Evolutionary conservation across 495 filamentous ascomycete species (phyloP).

Genomic region (Aspergillus hancockii): DNA sequence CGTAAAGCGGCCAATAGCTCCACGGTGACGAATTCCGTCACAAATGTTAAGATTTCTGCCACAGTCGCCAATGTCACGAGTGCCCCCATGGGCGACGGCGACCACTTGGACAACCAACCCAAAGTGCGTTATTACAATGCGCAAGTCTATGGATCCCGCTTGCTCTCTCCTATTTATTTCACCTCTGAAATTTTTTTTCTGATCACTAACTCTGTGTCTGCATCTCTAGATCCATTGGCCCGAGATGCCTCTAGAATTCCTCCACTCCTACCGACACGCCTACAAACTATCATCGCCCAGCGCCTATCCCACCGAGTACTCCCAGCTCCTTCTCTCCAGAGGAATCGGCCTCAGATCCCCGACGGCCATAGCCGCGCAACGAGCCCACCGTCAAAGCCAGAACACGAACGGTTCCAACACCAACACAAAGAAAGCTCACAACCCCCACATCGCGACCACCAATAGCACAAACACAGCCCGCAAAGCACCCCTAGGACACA

Average conservation of each 20-base stretch:
- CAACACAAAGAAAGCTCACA: constrained; percentile 12
- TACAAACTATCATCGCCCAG: constrained; percentile 70
- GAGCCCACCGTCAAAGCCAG: constrained; percentile 27
- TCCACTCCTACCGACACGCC: constrained; percentile 78
- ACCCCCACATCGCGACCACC: constrained; percentile 12
- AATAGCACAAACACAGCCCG: constrained; percentile 18
- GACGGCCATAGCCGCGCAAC: constrained; percentile 45
- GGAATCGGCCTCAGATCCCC: constrained; percentile 64
- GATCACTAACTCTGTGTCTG: constrained; percentile 12
- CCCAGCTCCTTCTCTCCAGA: constrained; percentile 69
- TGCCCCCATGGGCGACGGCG: constrained; percentile 32
- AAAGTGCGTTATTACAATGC: constrained; percentile 27
- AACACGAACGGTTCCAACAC: constrained; percentile 6
- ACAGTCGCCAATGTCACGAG: constrained; percentile 39
- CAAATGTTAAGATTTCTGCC: constrained; percentile 22
- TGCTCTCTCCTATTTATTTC: background rate
- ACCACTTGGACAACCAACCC: constrained; percentile 31
- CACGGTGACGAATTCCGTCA: constrained; percentile 4
- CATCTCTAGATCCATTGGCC: constrained; percentile 69
- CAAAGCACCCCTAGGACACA: background rate
- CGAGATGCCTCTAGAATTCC: constrained; percentile 66
- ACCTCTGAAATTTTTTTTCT: background rate
- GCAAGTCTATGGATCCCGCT: background rate
- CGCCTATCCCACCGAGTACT: constrained; percentile 69
- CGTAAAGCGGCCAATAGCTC: constrained; percentile 31